Base-by-base conservation (phyloP, 1,284 basidiomycete species). In the Waitea zeae region DNA sequence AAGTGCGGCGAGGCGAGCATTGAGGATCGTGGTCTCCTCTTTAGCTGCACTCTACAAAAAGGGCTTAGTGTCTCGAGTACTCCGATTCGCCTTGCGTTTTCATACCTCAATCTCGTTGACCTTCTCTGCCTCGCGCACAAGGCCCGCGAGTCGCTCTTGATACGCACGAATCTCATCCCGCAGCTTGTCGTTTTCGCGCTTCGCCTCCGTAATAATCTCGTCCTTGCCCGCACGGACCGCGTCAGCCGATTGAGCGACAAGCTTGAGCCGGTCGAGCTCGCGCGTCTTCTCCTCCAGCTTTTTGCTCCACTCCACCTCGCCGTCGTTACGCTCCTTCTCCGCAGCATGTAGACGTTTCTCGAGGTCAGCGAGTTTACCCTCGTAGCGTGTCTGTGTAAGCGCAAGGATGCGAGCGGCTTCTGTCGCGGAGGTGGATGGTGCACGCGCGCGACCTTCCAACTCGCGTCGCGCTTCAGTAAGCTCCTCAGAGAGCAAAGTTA, bases 221-320 rank as follows among this genome's bases (percentile, higher is more conserved):
- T 78, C 72, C 36, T 73, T 66, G 6, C 38, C 68, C 64, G 40
- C 73, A 64, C 38, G 68, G 63, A 17, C 53, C 63, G 42, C 65
- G 65, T 22, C 68, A 58, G 13, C 68, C 40, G 55, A 66, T 42
- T 69, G 69, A 28, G 88, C 49, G 28, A 64, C 49, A 19, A 54
- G 55, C 42, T 75, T 70, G 42, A 93, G 49, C 27, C 73, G 64
- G 39, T 93, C 88, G 13, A 79, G 61, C 49, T 92, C 89, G 39
- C 65, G 67, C 17, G 70, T 61, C 48, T 83, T 80, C 44, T 81
- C 79, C 20, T 66, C 65, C 26, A 88, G 54, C 46, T 79, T 89
- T 39, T 64, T 64, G 45, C 78, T 81, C 82, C 87, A 89, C 42
- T 84, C 79, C 26, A 78, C 74, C 44, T 95, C 89, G 19, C 68